Percentiles rank a stretch among this genome's conserved stretches.
phyloP scores from a whole-genome alignment of 2,329 filamentous ascomycete species.

The Ramularia endophylla region DNA sequence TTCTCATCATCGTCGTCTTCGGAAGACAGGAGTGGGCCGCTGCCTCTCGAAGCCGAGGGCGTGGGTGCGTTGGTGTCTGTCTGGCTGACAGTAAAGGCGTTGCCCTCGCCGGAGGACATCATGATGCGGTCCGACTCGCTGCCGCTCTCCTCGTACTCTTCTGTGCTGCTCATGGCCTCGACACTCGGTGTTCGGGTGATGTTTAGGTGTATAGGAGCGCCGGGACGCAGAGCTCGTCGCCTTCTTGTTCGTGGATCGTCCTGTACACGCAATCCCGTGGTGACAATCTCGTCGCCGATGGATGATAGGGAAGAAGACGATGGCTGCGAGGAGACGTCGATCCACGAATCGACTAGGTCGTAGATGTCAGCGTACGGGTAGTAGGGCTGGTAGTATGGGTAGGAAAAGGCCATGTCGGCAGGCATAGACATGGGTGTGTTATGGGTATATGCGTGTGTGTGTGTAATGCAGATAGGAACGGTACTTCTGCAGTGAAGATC shows the following conservation, averaged over 20 bases:
- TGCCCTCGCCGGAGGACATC: constrained; percentile 57
- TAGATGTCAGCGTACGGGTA: constrained; percentile 25
- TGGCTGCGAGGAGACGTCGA: constrained; percentile 86
- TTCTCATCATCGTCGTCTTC: constrained; percentile 63
- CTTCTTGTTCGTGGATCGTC: constrained; percentile 58
- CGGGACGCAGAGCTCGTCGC: constrained; percentile 39
- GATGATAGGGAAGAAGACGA: constrained; percentile 90
- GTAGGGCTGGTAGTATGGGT: constrained; percentile 17
- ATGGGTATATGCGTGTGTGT: constrained; percentile 1
- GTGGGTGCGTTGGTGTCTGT: constrained; percentile 4
- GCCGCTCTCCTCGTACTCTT: constrained; percentile 91
- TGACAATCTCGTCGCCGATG: constrained; percentile 80
- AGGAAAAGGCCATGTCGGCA: constrained; percentile 16
- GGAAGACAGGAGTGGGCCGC: constrained; percentile 18
- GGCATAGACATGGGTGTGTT: constrained; percentile 1
- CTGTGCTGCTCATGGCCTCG: constrained; percentile 66
- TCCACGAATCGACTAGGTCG: constrained; percentile 72
- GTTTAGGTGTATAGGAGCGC: constrained; percentile 36
- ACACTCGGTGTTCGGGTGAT: constrained; percentile 41
- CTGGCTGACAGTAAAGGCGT: constrained; percentile 12
- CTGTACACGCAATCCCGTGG: constrained; percentile 75
- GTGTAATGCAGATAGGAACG: background rate
- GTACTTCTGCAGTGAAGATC: background rate
- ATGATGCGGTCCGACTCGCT: constrained; percentile 74
- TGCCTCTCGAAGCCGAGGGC: constrained; percentile 36